A percentile compares a stretch with the other conserved stretches of the same genome.
These are phyloP conservation scores for Coemansia sp. DNA, from an alignment of 371 early-diverging fungal genomes.

Conservation along the genomic window DNA sequence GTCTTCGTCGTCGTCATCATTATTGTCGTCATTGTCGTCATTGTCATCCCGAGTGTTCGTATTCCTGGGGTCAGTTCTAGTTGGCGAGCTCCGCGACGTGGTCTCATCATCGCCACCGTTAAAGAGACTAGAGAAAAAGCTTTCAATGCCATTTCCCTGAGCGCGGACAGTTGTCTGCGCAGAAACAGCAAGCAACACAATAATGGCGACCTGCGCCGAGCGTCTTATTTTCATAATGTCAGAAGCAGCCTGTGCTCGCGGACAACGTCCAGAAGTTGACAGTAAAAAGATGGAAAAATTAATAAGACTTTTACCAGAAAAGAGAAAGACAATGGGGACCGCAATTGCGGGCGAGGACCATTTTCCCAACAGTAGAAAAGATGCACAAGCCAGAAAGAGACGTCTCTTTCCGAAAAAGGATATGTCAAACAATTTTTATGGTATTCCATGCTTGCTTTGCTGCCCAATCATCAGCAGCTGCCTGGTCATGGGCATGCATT, in stretches of 20 bases:
- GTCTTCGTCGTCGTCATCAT: neutral
- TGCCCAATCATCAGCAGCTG: neutral
- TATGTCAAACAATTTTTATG: neutral
- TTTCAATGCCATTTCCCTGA: neutral
- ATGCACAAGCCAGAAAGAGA: neutral
- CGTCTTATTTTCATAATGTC: constrained; percentile 7
- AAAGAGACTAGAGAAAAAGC: constrained; percentile 1
- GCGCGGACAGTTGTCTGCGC: constrained; percentile 1
- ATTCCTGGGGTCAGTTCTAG: neutral
- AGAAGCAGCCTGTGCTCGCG: constrained; percentile 2
- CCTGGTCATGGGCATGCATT: neutral
- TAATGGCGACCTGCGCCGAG: constrained; percentile 3
- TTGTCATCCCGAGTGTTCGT: neutral
- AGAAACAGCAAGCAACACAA: constrained; percentile 3
- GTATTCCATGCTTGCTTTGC: neutral
- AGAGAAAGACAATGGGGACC: neutral
- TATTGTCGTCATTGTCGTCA: neutral
- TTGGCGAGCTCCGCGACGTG: neutral
- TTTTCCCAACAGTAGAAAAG: neutral
- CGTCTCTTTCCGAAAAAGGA: constrained; percentile 1
- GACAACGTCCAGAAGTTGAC: neutral
- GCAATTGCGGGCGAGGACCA: neutral
- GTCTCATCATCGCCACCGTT: neutral
- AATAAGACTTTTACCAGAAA: neutral
- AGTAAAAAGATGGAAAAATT: neutral